phyloP scores from a whole-genome alignment of 2,329 filamentous ascomycete species.

The Fusarium chlamydosporum region DNA sequence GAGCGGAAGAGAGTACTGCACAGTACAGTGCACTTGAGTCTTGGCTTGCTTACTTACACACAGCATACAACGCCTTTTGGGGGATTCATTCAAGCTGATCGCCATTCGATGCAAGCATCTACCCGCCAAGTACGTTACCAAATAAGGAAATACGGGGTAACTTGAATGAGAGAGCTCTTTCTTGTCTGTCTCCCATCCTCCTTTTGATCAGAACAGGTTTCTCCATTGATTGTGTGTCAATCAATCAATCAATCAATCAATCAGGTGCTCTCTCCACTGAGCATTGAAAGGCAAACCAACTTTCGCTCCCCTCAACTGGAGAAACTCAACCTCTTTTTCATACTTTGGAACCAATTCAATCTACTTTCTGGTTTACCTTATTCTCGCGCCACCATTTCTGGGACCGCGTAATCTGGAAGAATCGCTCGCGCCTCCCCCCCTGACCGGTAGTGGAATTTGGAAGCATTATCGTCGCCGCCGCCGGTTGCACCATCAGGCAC shows the following conservation, averaged over 20 bases:
- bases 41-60: constrained; percentile 31
- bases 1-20: constrained; percentile 2
- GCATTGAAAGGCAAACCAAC: constrained; percentile 17
- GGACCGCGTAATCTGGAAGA: constrained; percentile 5
- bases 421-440: neutral
- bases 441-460: constrained; percentile 21
- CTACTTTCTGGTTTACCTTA: neutral
- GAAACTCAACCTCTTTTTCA: constrained; percentile 12
- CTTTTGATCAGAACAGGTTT: constrained; percentile 7
- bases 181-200: neutral
- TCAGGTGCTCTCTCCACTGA: constrained; percentile 28
- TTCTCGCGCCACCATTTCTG: constrained; percentile 21
- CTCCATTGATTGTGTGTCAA: neutral
- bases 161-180: neutral
- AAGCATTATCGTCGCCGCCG: constrained; percentile 24
- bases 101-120: constrained; percentile 45
- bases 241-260: constrained; percentile 12
- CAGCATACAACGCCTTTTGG: constrained; percentile 22
- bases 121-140: constrained; percentile 16
- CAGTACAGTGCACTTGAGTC: neutral
- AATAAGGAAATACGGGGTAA: constrained; percentile 36
- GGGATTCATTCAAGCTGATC: constrained; percentile 37
- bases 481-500: constrained; percentile 39
- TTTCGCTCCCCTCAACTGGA: constrained; percentile 8
- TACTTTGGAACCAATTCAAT: neutral